A percentile compares a stretch with the other conserved stretches of the same genome.
Evolutionary conservation across 2,329 filamentous ascomycete species (phyloP).

Genomic region (Teratosphaeriaceae sp.): DNA sequence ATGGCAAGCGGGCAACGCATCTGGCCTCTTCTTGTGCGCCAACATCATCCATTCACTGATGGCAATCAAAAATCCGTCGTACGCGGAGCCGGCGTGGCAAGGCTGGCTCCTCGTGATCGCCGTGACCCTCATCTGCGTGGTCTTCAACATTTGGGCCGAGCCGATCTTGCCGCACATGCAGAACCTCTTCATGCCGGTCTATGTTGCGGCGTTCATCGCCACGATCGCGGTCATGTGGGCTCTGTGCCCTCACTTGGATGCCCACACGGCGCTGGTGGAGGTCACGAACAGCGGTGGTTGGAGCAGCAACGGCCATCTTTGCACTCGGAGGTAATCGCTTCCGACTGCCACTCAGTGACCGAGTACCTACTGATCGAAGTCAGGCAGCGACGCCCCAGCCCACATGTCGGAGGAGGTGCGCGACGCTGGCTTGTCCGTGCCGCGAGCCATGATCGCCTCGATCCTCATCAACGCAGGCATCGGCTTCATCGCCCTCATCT

Average conservation of each 20-base stretch:
- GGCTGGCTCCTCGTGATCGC: conserved; percentile 44
- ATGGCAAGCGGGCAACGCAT: conserved; percentile 46
- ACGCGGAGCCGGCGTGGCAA: conserved; percentile 40
- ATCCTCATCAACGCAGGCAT: conserved; percentile 29
- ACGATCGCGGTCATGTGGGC: conserved; percentile 5
- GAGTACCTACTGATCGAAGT: background rate
- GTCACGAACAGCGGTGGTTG: conserved; percentile 36
- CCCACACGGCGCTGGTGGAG: conserved; percentile 29
- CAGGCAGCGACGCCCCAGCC: conserved; percentile 2
- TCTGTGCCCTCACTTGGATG: conserved; percentile 16
- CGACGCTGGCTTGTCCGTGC: conserved; percentile 25
- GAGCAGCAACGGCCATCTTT: conserved; percentile 24
- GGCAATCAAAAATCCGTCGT: conserved; percentile 36
- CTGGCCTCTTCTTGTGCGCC: conserved; percentile 42
- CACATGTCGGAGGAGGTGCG: conserved; percentile 26
- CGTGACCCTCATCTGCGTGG: conserved; percentile 37
- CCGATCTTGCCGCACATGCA: conserved; percentile 32
- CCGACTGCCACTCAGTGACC: background rate
- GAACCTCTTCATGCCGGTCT: conserved; percentile 28
- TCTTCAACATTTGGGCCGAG: conserved; percentile 34
- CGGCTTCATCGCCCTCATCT: conserved; percentile 26
- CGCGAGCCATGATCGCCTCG: conserved; percentile 22
- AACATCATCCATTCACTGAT: conserved; percentile 43
- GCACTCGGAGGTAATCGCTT: conserved; percentile 16
- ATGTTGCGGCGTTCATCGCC: conserved; percentile 2